Percentiles rank a stretch among this genome's conserved stretches.
phyloP scores from a whole-genome alignment of 768 basidiomycete genomes.

The Mycena capillaripes region DNA sequence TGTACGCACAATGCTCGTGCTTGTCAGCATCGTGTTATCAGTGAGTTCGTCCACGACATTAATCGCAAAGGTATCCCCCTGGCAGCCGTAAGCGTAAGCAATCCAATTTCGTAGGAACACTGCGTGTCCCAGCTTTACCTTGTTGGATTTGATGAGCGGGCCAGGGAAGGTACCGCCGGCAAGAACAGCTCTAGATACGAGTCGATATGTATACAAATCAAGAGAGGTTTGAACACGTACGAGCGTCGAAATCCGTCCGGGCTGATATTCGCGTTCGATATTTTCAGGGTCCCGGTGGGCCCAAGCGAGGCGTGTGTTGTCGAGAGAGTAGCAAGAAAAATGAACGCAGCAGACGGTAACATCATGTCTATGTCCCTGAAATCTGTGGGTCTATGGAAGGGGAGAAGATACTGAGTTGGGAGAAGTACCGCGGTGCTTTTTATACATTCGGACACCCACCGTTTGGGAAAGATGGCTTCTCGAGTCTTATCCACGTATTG shows the following conservation, averaged over 20 bases:
- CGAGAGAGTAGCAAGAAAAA: neutral
- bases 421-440: neutral
- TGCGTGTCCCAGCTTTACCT: constrained; percentile 23
- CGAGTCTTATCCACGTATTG: too few relatives aligned
- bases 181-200: constrained; percentile 11
- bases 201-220: too few relatives aligned
- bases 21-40: constrained; percentile 50
- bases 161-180: constrained; percentile 45
- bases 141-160: constrained; percentile 54
- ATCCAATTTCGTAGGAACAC: constrained; percentile 14
- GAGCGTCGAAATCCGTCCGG: constrained; percentile 37
- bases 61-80: constrained; percentile 55
- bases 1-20: constrained; percentile 49
- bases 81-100: neutral
- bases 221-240: constrained; percentile 15
- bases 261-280: constrained; percentile 29
- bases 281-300: constrained; percentile 19
- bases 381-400: neutral
- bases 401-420: neutral
- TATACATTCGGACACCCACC: neutral
- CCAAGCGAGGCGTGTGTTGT: neutral
- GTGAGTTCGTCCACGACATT: constrained; percentile 62
- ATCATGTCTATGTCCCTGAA: neutral
- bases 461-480: neutral
- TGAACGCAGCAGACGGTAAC: neutral